Percentiles rank a stretch among this genome's conserved stretches.
Evolutionary conservation across 768 basidiomycete genomes (phyloP).

Genomic region (Termitomyces titanicus): DNA sequence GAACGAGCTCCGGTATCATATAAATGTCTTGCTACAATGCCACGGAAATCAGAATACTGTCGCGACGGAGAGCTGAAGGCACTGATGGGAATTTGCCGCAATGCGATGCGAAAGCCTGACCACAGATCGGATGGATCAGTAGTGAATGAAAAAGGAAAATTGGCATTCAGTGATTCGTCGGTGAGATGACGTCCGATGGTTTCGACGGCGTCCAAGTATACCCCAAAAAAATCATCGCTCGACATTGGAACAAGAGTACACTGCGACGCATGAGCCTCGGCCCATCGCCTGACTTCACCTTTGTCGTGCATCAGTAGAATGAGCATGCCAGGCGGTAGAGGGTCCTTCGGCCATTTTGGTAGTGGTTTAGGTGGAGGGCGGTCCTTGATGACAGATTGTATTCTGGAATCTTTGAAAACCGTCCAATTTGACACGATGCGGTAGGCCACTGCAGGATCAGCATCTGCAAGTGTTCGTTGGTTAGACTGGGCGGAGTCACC

Average conservation of each 20-base stretch:
- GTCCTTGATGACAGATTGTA: slow-evolving; percentile 39
- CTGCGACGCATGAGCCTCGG: slow-evolving; percentile 40
- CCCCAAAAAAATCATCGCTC: slow-evolving; percentile 39
- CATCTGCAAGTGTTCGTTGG: slow-evolving; percentile 31
- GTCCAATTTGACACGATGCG: slow-evolving; percentile 61
- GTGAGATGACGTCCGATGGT: slow-evolving; percentile 26
- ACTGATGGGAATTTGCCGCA: slow-evolving; percentile 54
- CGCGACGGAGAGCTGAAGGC: slow-evolving; percentile 28
- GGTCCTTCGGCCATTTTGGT: slow-evolving; percentile 51
- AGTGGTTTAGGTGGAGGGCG: slow-evolving; percentile 34
- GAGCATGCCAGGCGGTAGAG: slow-evolving; percentile 59
- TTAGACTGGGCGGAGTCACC: slow-evolving; percentile 12
- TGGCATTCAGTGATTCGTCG: slow-evolving; percentile 6
- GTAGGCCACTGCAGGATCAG: slow-evolving; percentile 52
- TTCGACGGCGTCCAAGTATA: slow-evolving; percentile 45
- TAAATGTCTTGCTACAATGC: slow-evolving; percentile 57
- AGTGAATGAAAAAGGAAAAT: slow-evolving; percentile 25
- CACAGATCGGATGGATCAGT: slow-evolving; percentile 47
- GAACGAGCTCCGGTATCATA: slow-evolving; percentile 58
- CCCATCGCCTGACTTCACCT: slow-evolving; percentile 55
- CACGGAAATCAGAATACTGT: slow-evolving; percentile 41
- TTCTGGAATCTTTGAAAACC: slow-evolving; percentile 47
- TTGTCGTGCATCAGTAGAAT: slow-evolving; percentile 52
- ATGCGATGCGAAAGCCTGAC: slow-evolving; percentile 37
- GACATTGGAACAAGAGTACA: slow-evolving; percentile 42